A percentile compares a stretch with the other conserved stretches of the same genome.
Conservation (phyloP, 345 rosid genomes). For the Rhizophora apiculata region DNA sequence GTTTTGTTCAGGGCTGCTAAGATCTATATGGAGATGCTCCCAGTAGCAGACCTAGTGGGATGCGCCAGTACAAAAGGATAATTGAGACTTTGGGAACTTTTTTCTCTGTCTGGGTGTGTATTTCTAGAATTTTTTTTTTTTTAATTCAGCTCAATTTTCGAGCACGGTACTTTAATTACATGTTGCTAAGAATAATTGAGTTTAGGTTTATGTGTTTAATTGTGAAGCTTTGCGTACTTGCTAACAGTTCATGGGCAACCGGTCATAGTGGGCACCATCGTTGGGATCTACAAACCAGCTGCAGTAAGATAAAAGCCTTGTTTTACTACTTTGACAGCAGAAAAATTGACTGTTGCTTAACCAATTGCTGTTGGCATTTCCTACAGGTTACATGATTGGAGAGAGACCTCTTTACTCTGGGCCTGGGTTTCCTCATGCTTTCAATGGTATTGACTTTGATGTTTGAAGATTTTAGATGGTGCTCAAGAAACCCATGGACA, state of each 20-base stretch:
- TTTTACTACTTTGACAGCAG: slow-evolving; percentile 7
- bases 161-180: background rate
- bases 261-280: slow-evolving; percentile 84
- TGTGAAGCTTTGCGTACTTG: background rate
- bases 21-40: slow-evolving; percentile 62
- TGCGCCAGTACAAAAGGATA: slow-evolving; percentile 70
- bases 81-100: slow-evolving; percentile 86
- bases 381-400: slow-evolving; percentile 88
- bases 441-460: slow-evolving; percentile 96
- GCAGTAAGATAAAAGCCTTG: slow-evolving; percentile 45
- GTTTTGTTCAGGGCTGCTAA: slow-evolving; percentile 59
- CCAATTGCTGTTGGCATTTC: slow-evolving; percentile 12
- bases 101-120: slow-evolving; percentile 84
- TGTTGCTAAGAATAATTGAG: background rate
- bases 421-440: slow-evolving; percentile 94
- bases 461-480: slow-evolving; percentile 83
- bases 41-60: slow-evolving; percentile 38
- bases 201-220: background rate
- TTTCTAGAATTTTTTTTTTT: background rate
- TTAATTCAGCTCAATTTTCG: background rate
- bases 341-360: slow-evolving; percentile 11
- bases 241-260: slow-evolving; percentile 20
- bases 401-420: slow-evolving; percentile 83
- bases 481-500: slow-evolving; percentile 96
- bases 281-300: slow-evolving; percentile 89